phyloP scores from a whole-genome alignment of 441 rosid species.

The Arabidopsis lyrata region DNA sequence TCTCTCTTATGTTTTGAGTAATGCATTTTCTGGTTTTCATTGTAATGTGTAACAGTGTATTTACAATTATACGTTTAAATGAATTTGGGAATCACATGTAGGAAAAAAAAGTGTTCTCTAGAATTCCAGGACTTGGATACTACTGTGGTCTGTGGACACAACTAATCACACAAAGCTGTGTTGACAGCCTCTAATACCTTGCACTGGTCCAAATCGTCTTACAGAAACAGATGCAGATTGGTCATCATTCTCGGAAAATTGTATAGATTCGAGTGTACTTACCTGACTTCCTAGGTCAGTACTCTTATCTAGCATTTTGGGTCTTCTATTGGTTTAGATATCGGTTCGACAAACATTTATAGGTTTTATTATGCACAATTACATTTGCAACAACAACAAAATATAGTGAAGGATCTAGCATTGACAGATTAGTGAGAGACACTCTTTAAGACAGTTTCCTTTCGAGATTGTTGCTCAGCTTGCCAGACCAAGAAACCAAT shows the following conservation, averaged over 20 bases:
- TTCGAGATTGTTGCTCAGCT: too few relatives aligned
- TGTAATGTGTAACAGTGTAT: not conserved
- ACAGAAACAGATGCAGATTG: constrained; percentile 61
- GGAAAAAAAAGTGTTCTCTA: not conserved
- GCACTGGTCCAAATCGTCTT: not conserved
- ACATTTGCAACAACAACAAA: not conserved
- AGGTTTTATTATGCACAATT: not conserved
- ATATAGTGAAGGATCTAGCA: not conserved
- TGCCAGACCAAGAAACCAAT: too few relatives aligned
- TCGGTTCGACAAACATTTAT: not conserved
- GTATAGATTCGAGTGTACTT: constrained; percentile 53
- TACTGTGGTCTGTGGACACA: constrained; percentile 52
- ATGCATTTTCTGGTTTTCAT: not conserved
- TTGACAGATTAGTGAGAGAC: not conserved
- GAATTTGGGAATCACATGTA: not conserved
- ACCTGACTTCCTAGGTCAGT: constrained; percentile 42
- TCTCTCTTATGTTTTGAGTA: constrained; percentile 6
- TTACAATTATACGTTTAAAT: not conserved
- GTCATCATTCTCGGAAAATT: constrained; percentile 56
- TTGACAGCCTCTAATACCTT: not conserved
- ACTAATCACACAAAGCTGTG: constrained; percentile 44
- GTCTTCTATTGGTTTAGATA: not conserved
- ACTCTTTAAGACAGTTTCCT: too few relatives aligned
- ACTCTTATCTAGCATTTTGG: not conserved
- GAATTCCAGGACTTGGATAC: constrained; percentile 41